Conservation (phyloP, 225 moss, liverwort and hornwort genomes). For the Bryum argenteum region DNA sequence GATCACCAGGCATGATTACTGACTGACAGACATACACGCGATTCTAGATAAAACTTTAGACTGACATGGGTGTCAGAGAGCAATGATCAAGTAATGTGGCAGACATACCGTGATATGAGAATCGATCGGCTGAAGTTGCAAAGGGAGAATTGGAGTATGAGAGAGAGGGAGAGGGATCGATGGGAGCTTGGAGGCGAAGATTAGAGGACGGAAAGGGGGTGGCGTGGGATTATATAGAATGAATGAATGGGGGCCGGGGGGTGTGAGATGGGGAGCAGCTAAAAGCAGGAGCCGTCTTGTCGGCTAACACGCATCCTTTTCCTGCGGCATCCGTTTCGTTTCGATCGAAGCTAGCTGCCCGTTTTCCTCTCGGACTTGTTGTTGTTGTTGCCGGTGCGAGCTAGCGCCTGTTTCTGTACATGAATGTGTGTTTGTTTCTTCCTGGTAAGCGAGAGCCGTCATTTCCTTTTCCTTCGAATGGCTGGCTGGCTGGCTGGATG, state of each 20-base stretch:
- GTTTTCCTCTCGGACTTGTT: too few relatives aligned
- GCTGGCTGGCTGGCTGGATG: background rate
- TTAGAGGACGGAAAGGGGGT: slow-evolving; percentile 26
- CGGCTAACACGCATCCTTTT: slow-evolving; percentile 42
- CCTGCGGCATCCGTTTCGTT: background rate
- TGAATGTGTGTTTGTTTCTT: background rate
- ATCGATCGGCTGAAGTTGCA: slow-evolving; percentile 5
- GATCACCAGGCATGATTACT: too few relatives aligned
- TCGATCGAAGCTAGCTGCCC: too few relatives aligned
- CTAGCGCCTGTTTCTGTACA: too few relatives aligned
- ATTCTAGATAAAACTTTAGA: background rate
- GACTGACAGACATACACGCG: slow-evolving; percentile 9
- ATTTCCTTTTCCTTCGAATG: slow-evolving; percentile 1
- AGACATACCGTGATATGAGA: slow-evolving; percentile 16
- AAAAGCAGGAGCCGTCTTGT: slow-evolving; percentile 50
- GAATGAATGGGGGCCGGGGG: slow-evolving; percentile 17
- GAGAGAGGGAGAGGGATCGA: background rate
- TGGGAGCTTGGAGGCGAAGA: slow-evolving; percentile 26
- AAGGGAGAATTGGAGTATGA: background rate
- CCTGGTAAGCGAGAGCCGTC: slow-evolving; percentile 17
- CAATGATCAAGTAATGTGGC: slow-evolving; percentile 11
- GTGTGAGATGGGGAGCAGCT: slow-evolving; percentile 12
- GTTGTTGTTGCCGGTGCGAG: too few relatives aligned
- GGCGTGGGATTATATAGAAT: slow-evolving; percentile 24
- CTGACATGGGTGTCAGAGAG: slow-evolving; percentile 11